These are phyloP conservation scores for Ambrosia trifida DNA, from an alignment of 129 eudicot species.

Conservation along the genomic window DNA sequence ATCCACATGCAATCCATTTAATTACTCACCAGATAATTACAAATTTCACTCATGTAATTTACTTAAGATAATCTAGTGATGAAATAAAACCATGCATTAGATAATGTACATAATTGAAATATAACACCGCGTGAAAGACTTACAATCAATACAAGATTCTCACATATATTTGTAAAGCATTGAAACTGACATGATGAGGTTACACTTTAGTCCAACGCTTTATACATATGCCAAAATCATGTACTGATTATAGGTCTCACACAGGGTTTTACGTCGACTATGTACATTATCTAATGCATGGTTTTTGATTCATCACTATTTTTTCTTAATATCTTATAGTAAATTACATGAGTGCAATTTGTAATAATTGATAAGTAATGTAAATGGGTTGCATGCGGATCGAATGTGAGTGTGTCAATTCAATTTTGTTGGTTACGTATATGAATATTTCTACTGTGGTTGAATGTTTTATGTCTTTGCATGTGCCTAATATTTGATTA, in stretches of 20 bases:
- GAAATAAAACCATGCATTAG: background rate
- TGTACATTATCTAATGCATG: background rate
- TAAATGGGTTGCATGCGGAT: too few relatives aligned
- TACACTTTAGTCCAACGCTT: background rate
- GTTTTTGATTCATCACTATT: background rate
- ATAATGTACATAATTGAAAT: background rate
- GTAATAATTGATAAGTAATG: too few relatives aligned
- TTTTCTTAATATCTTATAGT: background rate
- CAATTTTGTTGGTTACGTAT: background rate
- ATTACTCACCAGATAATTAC: background rate
- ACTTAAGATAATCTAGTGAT: background rate
- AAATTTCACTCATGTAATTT: background rate
- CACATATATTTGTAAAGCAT: background rate
- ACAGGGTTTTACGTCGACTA: background rate
- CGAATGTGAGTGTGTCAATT: background rate
- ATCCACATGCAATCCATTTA: background rate
- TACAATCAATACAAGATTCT: background rate
- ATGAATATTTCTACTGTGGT: background rate
- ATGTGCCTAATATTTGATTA: background rate
- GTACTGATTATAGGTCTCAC: background rate
- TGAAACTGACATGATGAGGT: background rate
- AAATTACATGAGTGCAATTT: background rate
- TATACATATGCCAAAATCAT: background rate
- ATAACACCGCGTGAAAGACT: background rate
- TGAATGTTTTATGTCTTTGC: background rate